Evolutionary conservation across 2,329 filamentous ascomycete genomes (phyloP).

Genomic region (Fusarium verrucosum): DNA sequence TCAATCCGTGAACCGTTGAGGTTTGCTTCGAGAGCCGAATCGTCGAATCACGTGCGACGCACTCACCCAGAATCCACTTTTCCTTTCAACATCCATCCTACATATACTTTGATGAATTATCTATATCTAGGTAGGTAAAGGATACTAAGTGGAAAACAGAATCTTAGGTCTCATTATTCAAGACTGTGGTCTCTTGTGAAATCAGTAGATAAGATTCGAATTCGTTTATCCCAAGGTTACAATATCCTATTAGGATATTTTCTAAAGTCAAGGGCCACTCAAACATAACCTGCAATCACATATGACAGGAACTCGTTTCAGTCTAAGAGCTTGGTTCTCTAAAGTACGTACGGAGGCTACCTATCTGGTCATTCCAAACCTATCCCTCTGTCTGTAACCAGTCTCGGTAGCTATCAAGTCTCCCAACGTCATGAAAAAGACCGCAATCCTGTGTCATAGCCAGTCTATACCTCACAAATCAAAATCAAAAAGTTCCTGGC

Average conservation of each 20-base stretch:
- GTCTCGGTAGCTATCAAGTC: too few species aligned
- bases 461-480: not conserved
- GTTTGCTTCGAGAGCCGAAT: slow-evolving; percentile 37
- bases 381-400: too few species aligned
- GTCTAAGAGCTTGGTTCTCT: not conserved
- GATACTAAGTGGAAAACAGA: too few species aligned
- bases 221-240: too few species aligned
- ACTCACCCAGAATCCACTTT: slow-evolving; percentile 19
- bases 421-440: too few species aligned
- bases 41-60: slow-evolving; percentile 43
- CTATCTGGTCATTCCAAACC: not conserved
- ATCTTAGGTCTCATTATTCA: too few species aligned
- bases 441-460: not conserved
- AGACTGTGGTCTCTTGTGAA: too few species aligned
- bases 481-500: not conserved
- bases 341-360: not conserved
- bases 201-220: too few species aligned
- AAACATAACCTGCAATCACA: not conserved
- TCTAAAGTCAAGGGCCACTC: too few species aligned
- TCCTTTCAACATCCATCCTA: not conserved
- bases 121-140: too few species aligned
- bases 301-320: not conserved
- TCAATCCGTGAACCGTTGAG: slow-evolving; percentile 25
- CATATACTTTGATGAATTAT: too few species aligned
- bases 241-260: not conserved